These are phyloP conservation scores for Fusarium transvaalense DNA, from an alignment of 2,329 filamentous ascomycete genomes.

Conservation along the genomic window DNA sequence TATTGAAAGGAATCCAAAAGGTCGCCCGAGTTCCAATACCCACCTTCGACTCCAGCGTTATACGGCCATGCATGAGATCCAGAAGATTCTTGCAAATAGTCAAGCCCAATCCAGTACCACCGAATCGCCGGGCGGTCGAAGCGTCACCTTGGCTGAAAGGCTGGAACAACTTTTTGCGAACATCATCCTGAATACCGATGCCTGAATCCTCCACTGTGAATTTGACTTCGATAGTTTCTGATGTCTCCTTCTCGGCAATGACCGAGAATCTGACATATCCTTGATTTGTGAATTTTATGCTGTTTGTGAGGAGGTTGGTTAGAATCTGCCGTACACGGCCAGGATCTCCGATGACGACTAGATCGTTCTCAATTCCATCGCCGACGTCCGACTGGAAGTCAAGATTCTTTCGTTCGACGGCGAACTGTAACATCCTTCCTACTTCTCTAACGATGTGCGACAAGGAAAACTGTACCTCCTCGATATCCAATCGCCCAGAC, in stretches of 20 bases:
- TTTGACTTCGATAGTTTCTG: conserved; percentile 74
- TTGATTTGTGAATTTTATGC: conserved; percentile 79
- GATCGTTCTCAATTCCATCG: conserved; percentile 71
- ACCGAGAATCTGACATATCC: conserved; percentile 77
- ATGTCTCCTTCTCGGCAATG: conserved; percentile 71
- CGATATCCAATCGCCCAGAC: conserved; percentile 80
- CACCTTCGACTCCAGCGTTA: conserved; percentile 74
- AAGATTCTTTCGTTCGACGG: conserved; percentile 82
- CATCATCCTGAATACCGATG: conserved; percentile 84
- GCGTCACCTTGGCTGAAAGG: conserved; percentile 87
- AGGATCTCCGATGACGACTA: conserved; percentile 88
- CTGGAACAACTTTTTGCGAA: conserved; percentile 78
- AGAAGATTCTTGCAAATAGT: conserved; percentile 86
- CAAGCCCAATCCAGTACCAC: conserved; percentile 81
- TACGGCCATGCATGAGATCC: conserved; percentile 83
- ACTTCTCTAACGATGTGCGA: conserved; percentile 82
- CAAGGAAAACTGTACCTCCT: conserved; percentile 83
- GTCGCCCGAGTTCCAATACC: conserved; percentile 79
- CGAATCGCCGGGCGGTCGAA: conserved; percentile 82
- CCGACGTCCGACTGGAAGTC: conserved; percentile 76
- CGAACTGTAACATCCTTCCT: conserved; percentile 88
- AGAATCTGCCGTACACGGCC: conserved; percentile 86
- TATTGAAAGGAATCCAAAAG: conserved; percentile 83
- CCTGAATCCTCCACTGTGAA: conserved; percentile 83
- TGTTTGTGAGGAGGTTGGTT: conserved; percentile 82